Base-by-base conservation (phyloP, 2,329 filamentous ascomycete species). In the Paracamarosporium sp. region DNA sequence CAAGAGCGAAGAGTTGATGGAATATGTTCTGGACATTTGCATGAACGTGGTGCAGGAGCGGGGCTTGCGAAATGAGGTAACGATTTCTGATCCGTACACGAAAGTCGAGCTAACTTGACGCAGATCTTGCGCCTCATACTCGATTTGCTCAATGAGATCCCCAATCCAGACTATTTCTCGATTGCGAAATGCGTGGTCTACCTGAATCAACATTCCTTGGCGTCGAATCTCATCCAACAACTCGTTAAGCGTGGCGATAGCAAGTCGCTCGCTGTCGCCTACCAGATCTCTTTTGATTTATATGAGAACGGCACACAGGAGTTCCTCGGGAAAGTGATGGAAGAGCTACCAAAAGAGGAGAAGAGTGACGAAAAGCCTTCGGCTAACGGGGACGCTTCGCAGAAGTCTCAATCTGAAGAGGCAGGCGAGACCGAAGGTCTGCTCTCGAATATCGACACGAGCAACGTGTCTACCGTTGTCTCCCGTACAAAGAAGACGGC, bases 241-340 rank as follows among this genome's bases (percentile, higher is more conserved):
- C 85, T 99, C 22, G 89, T 98, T 9, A 85, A 90, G 60, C 90
- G 90, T 63, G 91, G 88, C 5, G 91, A 96, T 65, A 84, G 88
- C 50, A 88, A 88, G 59, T 93, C 92, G 0, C 86, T 92, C 15
- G 91, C 93, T 20, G 90, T 92, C 48, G 95, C 95, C 17, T 99
- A 98, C 76, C 95, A 99, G 76, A 96, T 99, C 56, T 95, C 94
- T 1, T 99, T 99, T 71, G 95, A 99, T 71, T 84, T 99, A 5
- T 98, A 97, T 78, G 95, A 99, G 79, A 99, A 99, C 72, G 95
- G 95, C 66, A 98, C 95, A 0, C 95, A 99, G 70, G 95, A 98
- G 74, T 99, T 99, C 69, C 79, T 99, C 24, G 88, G 89, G 65
- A 97, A 95, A 79, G 91, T 99, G 43, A 89, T 94, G 71, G 87